Base-by-base conservation (phyloP, 2,329 filamentous ascomycete genomes). In the Gliomastix tumulicola region DNA sequence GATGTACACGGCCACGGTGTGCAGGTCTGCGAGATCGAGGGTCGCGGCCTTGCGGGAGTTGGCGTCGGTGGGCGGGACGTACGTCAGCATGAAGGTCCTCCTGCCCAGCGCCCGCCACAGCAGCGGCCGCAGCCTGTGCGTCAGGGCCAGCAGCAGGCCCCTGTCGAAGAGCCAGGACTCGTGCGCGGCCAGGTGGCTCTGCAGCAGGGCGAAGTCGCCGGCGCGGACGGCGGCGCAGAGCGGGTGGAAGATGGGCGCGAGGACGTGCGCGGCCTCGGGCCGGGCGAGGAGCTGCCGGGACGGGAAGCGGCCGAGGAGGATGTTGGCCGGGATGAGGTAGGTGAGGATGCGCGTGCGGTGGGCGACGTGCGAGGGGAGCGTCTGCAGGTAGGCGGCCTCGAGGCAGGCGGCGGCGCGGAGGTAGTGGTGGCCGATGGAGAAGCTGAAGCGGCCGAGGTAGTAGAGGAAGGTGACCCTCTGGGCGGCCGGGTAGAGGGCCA, bases 381-480 rank as follows among this genome's bases (percentile, higher is more conserved):
- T 76, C 57, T 94, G 82, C 35, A 81, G 64, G 58, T 94, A 96
- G 4, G 90, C 87, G 19, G 81, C 72, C 50, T 94, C 76, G 7
- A 96, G 67, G 23, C 83, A 87, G 34, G 78, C 67, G 36, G 82
- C 77, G 0, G 89, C 88, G 19, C 84, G 80, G 43, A 76, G 78
- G 58, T 88, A 95, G 54, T 94, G 82, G 54, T 94, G 82, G 46
- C 80, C 84, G 56, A 87, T 89, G 44, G 85, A 79, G 56, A 94
- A 88, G 52, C 89, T 79, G 61, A 90, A 96, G 40, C 88, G 82
- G 15, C 90, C 90, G 6, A 97, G 80, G 55, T 95, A 95, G 64
- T 95, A 96, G 12, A 97, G 79, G 49, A 89, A 97, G 4, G 88
- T 94, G 35, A 95, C 88, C 34, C 88, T 79, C 55, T 97, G 86